A percentile compares a stretch with the other conserved stretches of the same genome.
Evolutionary conservation across 345 rosid genomes (phyloP).

Genomic region (Melaleuca alternifolia): DNA sequence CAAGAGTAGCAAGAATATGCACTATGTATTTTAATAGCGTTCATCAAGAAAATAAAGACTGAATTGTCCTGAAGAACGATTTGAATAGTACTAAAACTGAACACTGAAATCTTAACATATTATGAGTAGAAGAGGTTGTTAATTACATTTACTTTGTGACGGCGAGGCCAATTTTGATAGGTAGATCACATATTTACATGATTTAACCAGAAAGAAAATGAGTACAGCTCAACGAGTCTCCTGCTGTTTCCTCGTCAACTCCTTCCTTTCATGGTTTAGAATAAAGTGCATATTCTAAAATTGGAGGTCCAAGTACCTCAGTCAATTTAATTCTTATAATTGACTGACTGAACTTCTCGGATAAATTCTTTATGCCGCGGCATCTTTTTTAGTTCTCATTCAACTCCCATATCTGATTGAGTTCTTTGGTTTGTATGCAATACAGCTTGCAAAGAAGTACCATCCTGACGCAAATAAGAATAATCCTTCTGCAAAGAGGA

Average conservation of each 20-base stretch:
- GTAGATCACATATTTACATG: neutral
- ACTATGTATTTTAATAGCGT: neutral
- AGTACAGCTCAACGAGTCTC: neutral
- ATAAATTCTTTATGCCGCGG: neutral
- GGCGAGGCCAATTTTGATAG: neutral
- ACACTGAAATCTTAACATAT: neutral
- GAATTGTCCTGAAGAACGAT: neutral
- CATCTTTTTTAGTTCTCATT: neutral
- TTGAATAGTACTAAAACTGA: neutral
- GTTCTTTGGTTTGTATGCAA: neutral
- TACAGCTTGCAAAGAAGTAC: conserved; percentile 90
- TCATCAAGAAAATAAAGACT: neutral
- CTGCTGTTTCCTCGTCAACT: neutral
- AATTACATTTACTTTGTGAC: neutral
- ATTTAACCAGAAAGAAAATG: neutral
- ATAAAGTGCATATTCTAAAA: neutral
- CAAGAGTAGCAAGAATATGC: neutral
- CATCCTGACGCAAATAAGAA: conserved; percentile 91
- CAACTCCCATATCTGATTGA: neutral
- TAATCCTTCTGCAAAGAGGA: conserved; percentile 76
- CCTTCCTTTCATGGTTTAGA: neutral
- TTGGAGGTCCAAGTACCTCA: neutral
- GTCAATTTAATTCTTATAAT: neutral
- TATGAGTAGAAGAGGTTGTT: neutral
- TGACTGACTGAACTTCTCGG: neutral